A percentile compares a stretch with the other conserved stretches of the same genome.
Evolutionary conservation across 768 basidiomycete genomes (phyloP).

Genomic region (Cyathus striatus): DNA sequence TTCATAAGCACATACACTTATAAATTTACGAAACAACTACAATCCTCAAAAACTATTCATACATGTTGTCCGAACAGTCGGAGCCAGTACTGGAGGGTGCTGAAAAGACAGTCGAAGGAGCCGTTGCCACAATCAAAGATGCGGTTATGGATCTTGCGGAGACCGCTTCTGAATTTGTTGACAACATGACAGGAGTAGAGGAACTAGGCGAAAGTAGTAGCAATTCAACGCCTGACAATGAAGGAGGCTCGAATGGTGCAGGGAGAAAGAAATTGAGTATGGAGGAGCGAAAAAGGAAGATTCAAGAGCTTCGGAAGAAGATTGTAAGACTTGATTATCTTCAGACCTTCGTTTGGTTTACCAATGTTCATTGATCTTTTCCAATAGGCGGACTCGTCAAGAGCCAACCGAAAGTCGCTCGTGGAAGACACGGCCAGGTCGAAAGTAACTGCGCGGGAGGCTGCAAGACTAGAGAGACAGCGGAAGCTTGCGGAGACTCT

Average conservation of each 20-base stretch:
- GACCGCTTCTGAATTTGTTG: slow-evolving; percentile 22
- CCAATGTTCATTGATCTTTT: slow-evolving; percentile 3
- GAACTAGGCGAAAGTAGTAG: slow-evolving; percentile 11
- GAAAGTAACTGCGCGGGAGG: slow-evolving; percentile 74
- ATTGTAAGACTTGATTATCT: slow-evolving; percentile 53
- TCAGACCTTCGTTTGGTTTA: slow-evolving; percentile 1
- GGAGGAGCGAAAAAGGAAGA: slow-evolving; percentile 73
- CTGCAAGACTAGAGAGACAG: slow-evolving; percentile 82
- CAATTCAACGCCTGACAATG: slow-evolving; percentile 13
- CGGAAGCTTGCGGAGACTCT: slow-evolving; percentile 86
- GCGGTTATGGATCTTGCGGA: slow-evolving; percentile 16
- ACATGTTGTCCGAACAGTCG: no score
- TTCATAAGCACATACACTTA: no score
- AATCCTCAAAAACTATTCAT: no score
- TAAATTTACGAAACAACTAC: no score
- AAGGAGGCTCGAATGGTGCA: slow-evolving; percentile 15
- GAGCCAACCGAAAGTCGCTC: slow-evolving; percentile 81
- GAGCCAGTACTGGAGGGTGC: no score
- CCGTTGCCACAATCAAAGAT: slow-evolving; percentile 11
- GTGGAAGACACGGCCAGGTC: slow-evolving; percentile 79
- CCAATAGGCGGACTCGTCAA: slow-evolving; percentile 64
- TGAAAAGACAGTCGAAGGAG: slow-evolving; percentile 10
- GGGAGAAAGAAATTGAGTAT: slow-evolving; percentile 44
- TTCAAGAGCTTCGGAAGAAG: slow-evolving; percentile 69
- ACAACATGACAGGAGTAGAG: slow-evolving; percentile 22